These are phyloP conservation scores for Phytophthora pluvialis DNA, from an alignment of 352 stramenopile genomes.

Conservation along the genomic window DNA sequence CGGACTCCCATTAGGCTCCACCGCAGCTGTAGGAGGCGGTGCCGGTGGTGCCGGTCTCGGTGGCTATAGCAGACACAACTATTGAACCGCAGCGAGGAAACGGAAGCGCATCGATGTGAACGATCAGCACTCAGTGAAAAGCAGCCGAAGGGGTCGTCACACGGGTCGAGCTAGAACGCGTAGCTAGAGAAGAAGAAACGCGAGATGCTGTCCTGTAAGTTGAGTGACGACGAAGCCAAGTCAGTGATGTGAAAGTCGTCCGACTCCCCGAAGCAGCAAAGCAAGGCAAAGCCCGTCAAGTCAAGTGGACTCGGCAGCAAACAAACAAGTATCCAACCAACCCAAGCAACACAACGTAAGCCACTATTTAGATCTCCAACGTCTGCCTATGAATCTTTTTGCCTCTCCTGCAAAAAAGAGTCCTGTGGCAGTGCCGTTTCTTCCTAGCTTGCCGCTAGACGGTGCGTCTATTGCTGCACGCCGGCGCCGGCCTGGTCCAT, in stretches of 20 bases:
- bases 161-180: slow-evolving; percentile 18
- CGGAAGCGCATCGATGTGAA: slow-evolving; percentile 35
- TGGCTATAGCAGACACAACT: slow-evolving; percentile 84
- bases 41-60: slow-evolving; percentile 46
- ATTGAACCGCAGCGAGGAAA: slow-evolving; percentile 41
- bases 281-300: slow-evolving; percentile 1
- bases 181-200: slow-evolving; percentile 28
- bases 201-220: background rate
- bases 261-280: slow-evolving; percentile 10
- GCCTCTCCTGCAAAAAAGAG: background rate
- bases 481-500: slow-evolving; percentile 69
- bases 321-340: slow-evolving; percentile 7
- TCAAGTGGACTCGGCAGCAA: background rate
- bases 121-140: slow-evolving; percentile 9
- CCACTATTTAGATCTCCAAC: slow-evolving; percentile 62
- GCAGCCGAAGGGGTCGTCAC: slow-evolving; percentile 3
- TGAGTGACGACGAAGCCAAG: slow-evolving; percentile 15
- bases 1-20: slow-evolving; percentile 43
- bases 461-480: slow-evolving; percentile 44
- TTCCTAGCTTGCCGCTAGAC: background rate
- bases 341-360: slow-evolving; percentile 34
- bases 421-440: background rate
- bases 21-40: slow-evolving; percentile 55
- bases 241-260: slow-evolving; percentile 17
- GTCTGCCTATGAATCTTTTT: slow-evolving; percentile 3